A percentile compares a stretch with the other conserved stretches of the same genome.
These are phyloP conservation scores for Hemileccinum impolitum DNA, from an alignment of 768 basidiomycete genomes.

Conservation along the genomic window DNA sequence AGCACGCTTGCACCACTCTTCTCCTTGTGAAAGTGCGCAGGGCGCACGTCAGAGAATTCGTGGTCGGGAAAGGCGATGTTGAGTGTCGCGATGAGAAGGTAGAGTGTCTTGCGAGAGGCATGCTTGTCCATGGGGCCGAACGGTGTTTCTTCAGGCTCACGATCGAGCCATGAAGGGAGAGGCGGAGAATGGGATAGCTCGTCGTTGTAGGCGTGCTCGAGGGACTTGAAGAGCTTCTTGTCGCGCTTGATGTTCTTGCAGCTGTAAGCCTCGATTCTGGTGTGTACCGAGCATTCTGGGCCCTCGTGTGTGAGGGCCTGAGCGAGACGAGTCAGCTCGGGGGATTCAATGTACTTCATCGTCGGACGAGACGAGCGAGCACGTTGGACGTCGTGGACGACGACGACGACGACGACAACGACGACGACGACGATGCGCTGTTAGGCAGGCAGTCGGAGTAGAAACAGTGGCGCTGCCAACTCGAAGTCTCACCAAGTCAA, in stretches of 20 bases:
- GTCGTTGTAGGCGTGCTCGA: slow-evolving; percentile 81
- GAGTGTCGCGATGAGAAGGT: slow-evolving; percentile 92
- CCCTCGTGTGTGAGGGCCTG: slow-evolving; percentile 82
- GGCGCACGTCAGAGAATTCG: slow-evolving; percentile 91
- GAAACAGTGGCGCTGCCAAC: background rate
- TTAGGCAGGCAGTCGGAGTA: background rate
- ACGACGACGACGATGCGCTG: background rate
- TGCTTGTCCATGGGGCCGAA: slow-evolving; percentile 91
- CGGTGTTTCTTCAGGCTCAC: slow-evolving; percentile 73
- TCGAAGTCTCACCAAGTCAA: background rate
- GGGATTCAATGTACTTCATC: slow-evolving; percentile 90
- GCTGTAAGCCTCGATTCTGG: slow-evolving; percentile 93
- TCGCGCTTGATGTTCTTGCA: slow-evolving; percentile 98
- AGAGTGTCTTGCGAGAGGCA: slow-evolving; percentile 84
- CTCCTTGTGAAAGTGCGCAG: slow-evolving; percentile 86
- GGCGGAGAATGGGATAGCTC: slow-evolving; percentile 83
- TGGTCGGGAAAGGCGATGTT: slow-evolving; percentile 98
- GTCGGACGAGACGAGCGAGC: background rate
- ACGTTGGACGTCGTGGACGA: background rate
- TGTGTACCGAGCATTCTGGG: slow-evolving; percentile 84
- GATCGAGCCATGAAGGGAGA: slow-evolving; percentile 72
- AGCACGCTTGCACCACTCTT: slow-evolving; percentile 72
- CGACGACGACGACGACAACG: background rate
- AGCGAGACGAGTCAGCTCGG: slow-evolving; percentile 73
- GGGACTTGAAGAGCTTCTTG: slow-evolving; percentile 90